Base-by-base conservation (phyloP, 2,329 filamentous ascomycete species). In the Ophiostoma sp. region DNA sequence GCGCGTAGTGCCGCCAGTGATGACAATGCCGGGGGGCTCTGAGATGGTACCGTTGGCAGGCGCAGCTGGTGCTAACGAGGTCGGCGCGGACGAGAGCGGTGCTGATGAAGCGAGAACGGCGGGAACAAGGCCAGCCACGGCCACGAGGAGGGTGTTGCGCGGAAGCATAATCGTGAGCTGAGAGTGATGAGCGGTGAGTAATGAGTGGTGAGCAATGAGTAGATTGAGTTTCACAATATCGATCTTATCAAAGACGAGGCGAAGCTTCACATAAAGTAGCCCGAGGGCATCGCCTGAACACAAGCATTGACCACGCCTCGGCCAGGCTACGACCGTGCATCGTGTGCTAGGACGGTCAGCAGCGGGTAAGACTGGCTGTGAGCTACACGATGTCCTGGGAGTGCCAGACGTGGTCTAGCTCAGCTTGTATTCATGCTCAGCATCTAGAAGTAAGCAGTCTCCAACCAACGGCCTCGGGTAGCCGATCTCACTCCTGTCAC, bases 1-100 rank as follows among this genome's bases (percentile, higher is more conserved):
- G 62, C 62, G 52, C n/a, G 68, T 69, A n/a, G 55, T 67, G 62
- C 68, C 65, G 52, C 65, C 60, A 4, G 62, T 66, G 18, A 69
- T 38, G 40, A 69, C 45, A 44, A 69, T 60, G n/a, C 66, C 65
- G 2, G 68, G 65, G 42, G 68, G 62, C 47, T 62, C 5, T 16
- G 62, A 55, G 18, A n/a, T 55, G 49, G 49, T 55, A 14, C 18
- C 49, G 18, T 55, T 55, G 49, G 49, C 5, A 64, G 3, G 67
- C 40, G 64, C 14, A 49, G 27, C 52, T 62, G 55, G 44, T 16
- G 27, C 27, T 27, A 27, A 27, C 27, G 27, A 27, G 27, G 27
- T 27, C 27, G 27, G 27, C 27, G 27, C 27, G 27, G 27, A 27
- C 27, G 27, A 27, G 27, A 27, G 27, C 27, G 27, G 49, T 55